Base-by-base conservation (phyloP, 164 flowering plant genomes). In the Nelumbo lutea region DNA sequence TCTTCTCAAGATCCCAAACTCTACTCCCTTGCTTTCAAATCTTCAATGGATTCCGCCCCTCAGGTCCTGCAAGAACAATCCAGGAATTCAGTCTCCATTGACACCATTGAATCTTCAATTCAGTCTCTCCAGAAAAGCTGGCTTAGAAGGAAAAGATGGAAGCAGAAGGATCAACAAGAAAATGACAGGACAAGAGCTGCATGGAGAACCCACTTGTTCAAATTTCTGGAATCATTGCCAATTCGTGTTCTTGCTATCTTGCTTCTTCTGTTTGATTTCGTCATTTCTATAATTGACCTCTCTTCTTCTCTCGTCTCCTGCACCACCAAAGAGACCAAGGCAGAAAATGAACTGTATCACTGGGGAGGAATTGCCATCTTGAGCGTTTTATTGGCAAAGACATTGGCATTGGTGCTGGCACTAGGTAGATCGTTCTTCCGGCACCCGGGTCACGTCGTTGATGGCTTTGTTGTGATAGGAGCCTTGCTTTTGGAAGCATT, bases 361-460 rank as follows among this genome's bases (percentile, higher is more conserved):
- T 86, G 88, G 86, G n/a, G 65, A 9, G 90, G 86, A 14, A 76
- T 83, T 40, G 78, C 75, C 0, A 81, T 88, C n/a, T 59, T 88
- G 44, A 45, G 68, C n/a, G n/a, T n/a, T n/a, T n/a, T n/a, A n/a
- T n/a, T n/a, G n/a, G n/a, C n/a, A n/a, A n/a, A n/a, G n/a, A 45
- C 62, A 0, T 47, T 74, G 59, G 82, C 76, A 15, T 68, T 82
- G 39, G 74, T 65, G 0, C 68, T 86, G 59, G 90, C 77, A 3
- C 73, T 81, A 0, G 89, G 90, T 40, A 3, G 56, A 1, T 52
- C 79, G 1, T 81, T 84, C 64, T 82, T 85, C 42, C 41, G 69
- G 64, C 70, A 80, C 0, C 86, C 88, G 1, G 89, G 88, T 4
- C 72, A 73, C 44, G 79, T 86, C 3, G 70, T 86, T n/a, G 93